Percentiles rank a stretch among this genome's conserved stretches.
Conservation (phyloP, 2,329 filamentous ascomycete genomes). For the Microthyrium microscopicum region DNA sequence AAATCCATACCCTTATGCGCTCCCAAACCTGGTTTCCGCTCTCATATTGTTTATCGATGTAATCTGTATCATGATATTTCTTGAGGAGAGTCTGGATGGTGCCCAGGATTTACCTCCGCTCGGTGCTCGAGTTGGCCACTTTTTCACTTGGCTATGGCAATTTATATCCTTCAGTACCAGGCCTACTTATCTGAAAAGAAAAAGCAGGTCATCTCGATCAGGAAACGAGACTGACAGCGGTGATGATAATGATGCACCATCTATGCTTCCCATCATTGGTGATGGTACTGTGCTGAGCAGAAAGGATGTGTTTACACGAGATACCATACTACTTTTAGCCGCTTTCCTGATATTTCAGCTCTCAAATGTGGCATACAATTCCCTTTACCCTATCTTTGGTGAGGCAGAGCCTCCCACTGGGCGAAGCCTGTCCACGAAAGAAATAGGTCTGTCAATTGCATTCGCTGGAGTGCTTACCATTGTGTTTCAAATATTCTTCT, state of each 20-base stretch:
- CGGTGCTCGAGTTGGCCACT: constrained; percentile 36
- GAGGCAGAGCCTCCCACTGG: constrained; percentile 60
- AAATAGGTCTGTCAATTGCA: constrained; percentile 72
- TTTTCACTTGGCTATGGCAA: constrained; percentile 56
- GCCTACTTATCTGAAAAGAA: constrained; percentile 37
- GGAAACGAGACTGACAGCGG: constrained; percentile 2
- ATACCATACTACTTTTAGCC: constrained; percentile 63
- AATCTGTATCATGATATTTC: constrained; percentile 56
- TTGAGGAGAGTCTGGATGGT: constrained; percentile 72
- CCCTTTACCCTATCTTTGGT: constrained; percentile 84
- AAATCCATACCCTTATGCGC: constrained; percentile 62
- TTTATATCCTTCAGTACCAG: constrained; percentile 41
- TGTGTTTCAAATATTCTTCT: constrained; percentile 73
- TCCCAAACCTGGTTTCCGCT: constrained; percentile 68
- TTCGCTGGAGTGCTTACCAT: constrained; percentile 77
- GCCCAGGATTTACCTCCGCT: constrained; percentile 44
- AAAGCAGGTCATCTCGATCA: no score
- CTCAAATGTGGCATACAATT: constrained; percentile 88
- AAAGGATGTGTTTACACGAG: constrained; percentile 54
- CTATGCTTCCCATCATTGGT: constrained; percentile 27
- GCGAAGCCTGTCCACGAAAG: constrained; percentile 55
- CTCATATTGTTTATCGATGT: constrained; percentile 56
- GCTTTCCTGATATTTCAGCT: constrained; percentile 91
- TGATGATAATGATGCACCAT: background rate
- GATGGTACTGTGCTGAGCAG: constrained; percentile 26